Base-by-base conservation (phyloP, 2,329 filamentous ascomycete genomes). In the Monosporascus sp. region DNA sequence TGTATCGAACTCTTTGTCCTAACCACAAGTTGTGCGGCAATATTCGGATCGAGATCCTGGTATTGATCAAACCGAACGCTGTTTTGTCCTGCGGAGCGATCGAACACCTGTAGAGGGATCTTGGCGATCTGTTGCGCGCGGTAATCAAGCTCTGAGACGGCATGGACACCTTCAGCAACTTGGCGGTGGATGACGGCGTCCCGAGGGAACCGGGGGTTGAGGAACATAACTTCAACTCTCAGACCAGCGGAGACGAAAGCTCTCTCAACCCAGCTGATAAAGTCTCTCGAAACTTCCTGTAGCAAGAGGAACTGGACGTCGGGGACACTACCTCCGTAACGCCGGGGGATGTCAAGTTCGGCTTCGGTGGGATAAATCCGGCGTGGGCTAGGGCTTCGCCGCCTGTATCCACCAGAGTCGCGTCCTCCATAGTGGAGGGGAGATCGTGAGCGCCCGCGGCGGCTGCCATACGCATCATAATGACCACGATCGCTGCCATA, bases 31-130 rank as follows among this genome's bases (percentile, higher is more conserved):
- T 95, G 89, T 17, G 88, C 89, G 4, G 89, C 91, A 46, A 91
- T 85, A 6, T 76, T 71, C 0, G 91, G 88, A 37, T 95, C 88
- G 2, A 97, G 78, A 61, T 92, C 86, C 53, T 88, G 82, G 68
- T 97, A 97, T 67, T 95, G 88, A 62, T 96, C 89, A 67, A 90
- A 97, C 44, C 85, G 84, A 55, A 95, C 85, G 59, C 89, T 91
- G 62, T 82, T 82, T 19, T 78, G 76, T n/a, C 89, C 89, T 9
- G 78, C 80, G 41, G 84, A 87, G 26, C 91, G 86, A 70, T 96
- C 88, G 65, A 97, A 97, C 6, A 96, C 82, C 62, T 93, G 89
- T 3, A 97, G 74, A 0, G 88, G 83, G 49, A 97, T 87, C 66
- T 87, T 91, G 58, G 85, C 85, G 2, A 80, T 80, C 37, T 78